These are phyloP conservation scores for Paramecium octaurelia DNA, from an alignment of 73 alveolate genomes.

Conservation along the genomic window DNA sequence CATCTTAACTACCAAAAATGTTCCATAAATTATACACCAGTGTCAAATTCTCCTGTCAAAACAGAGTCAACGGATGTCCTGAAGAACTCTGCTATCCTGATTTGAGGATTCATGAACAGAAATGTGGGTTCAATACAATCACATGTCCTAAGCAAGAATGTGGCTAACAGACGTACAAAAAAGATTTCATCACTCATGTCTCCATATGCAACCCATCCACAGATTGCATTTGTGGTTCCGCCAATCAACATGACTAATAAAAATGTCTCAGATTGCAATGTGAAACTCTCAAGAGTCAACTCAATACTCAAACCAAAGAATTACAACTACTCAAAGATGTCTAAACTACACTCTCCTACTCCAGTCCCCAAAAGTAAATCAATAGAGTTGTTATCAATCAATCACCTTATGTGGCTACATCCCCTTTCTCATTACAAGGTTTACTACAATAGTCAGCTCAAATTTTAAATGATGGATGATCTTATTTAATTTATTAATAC, in stretches of 20 bases:
- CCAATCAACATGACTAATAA: not conserved
- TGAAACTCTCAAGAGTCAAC: slow-evolving; percentile 36
- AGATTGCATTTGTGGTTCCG: slow-evolving; percentile 3
- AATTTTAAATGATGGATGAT: slow-evolving; percentile 7
- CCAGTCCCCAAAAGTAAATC: slow-evolving; percentile 5
- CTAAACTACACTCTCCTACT: not conserved
- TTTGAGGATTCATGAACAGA: slow-evolving; percentile 13
- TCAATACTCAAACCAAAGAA: not conserved
- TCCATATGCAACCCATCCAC: not conserved
- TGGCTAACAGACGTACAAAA: slow-evolving; percentile 3
- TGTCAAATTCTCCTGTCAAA: not conserved
- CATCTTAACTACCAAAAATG: slow-evolving; percentile 34
- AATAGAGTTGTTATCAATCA: not conserved
- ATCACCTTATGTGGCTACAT: slow-evolving; percentile 16
- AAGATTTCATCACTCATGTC: not conserved
- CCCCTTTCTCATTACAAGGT: slow-evolving; percentile 26
- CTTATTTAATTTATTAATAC: not conserved
- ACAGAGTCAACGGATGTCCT: slow-evolving; percentile 38
- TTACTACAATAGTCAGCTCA: slow-evolving; percentile 20
- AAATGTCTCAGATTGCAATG: not conserved
- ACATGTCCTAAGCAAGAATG: slow-evolving; percentile 16
- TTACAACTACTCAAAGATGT: not conserved
- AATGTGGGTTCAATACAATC: slow-evolving; percentile 27
- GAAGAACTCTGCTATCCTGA: slow-evolving; percentile 53
- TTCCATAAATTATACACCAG: slow-evolving; percentile 30